Evolutionary conservation across 495 filamentous ascomycete species (phyloP).

Genomic region (Penicillium tannophilum): DNA sequence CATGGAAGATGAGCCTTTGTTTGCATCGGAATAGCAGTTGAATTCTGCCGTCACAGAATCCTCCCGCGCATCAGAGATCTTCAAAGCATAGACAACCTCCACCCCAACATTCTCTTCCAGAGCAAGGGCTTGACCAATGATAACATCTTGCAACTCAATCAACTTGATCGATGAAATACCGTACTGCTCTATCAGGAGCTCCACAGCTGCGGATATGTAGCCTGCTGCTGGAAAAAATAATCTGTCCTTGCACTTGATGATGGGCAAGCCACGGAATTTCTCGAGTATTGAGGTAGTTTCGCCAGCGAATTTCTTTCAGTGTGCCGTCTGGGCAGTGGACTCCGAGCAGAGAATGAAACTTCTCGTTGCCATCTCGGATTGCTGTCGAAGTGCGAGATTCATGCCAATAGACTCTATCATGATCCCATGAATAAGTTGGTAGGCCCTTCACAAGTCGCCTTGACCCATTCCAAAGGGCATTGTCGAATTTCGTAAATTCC

Average conservation of each 20-base stretch:
- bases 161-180: conserved; percentile 23
- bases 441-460: conserved; percentile 35
- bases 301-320: conserved; percentile 33
- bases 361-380: conserved; percentile 15
- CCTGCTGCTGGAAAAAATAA: conserved; percentile 65
- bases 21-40: conserved; percentile 24
- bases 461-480: background rate
- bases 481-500: conserved; percentile 15
- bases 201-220: conserved; percentile 58
- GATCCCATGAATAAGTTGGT: conserved; percentile 56
- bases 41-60: conserved; percentile 11
- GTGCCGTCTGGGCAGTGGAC: conserved; percentile 19
- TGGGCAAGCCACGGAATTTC: conserved; percentile 46
- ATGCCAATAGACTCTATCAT: conserved; percentile 46
- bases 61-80: background rate
- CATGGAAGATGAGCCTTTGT: conserved; percentile 20
- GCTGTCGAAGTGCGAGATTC: conserved; percentile 46
- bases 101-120: conserved; percentile 50
- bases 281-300: conserved; percentile 32
- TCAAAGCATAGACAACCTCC: conserved; percentile 46
- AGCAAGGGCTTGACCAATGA: conserved; percentile 50
- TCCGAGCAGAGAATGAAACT: conserved; percentile 39
- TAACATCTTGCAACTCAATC: conserved; percentile 37
- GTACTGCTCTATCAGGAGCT: conserved; percentile 38
- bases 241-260: conserved; percentile 43